These are phyloP conservation scores for Candida piceae DNA, from an alignment of 805 yeast species.

Conservation along the genomic window DNA sequence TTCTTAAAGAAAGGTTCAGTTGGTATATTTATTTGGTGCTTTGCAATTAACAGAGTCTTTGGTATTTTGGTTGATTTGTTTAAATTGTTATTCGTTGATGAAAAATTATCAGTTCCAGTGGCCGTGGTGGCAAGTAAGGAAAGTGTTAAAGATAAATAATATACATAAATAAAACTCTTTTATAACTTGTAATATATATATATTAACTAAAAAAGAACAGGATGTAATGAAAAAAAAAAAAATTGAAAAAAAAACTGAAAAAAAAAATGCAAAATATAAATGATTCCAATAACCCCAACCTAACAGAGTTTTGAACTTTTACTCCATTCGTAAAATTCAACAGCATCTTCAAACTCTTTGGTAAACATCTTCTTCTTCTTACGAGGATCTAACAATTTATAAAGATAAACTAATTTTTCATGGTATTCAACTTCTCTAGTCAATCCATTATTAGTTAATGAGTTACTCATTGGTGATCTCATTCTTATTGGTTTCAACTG, in stretches of 20 bases:
- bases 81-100: constrained; percentile 8
- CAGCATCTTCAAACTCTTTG: constrained; percentile 12
- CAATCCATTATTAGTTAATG: constrained; percentile 14
- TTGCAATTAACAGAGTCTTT: constrained; percentile 27
- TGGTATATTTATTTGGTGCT: constrained; percentile 56
- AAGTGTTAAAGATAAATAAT: no score
- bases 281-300: no score
- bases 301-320: no score
- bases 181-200: no score
- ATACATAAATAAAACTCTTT: neutral
- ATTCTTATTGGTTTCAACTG: constrained; percentile 22
- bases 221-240: no score
- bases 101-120: constrained; percentile 6
- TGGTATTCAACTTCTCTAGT: constrained; percentile 19
- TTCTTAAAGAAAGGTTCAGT: constrained; percentile 57
- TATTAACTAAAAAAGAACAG: no score
- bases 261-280: no score
- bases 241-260: no score
- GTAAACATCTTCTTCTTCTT: constrained; percentile 18
- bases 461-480: constrained; percentile 11
- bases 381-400: constrained; percentile 33
- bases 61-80: constrained; percentile 23
- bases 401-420: constrained; percentile 26
- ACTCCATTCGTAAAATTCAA: constrained; percentile 12
- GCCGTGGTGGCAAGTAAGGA: neutral